Evolutionary conservation across 805 yeast species (phyloP).

Genomic region (Saccharomycopsis fibuligera): DNA sequence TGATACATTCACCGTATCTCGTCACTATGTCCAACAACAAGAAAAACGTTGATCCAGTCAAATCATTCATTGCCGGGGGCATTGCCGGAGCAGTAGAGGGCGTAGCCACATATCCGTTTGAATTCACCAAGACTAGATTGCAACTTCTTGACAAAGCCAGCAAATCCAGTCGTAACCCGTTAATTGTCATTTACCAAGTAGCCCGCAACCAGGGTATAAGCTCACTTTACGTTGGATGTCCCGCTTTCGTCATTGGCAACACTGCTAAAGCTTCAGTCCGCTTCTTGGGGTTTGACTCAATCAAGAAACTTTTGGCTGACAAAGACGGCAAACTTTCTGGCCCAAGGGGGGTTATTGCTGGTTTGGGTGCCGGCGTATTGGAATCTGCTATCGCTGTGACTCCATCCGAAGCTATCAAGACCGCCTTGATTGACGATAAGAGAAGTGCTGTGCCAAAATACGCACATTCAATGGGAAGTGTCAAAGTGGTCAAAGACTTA

Average conservation of each 20-base stretch:
- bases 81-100: slow-evolving; percentile 97
- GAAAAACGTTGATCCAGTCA: slow-evolving; percentile 55
- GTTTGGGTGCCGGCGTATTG: slow-evolving; percentile 93
- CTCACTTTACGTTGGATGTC: slow-evolving; percentile 89
- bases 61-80: slow-evolving; percentile 92
- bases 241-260: slow-evolving; percentile 92
- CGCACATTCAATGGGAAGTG: slow-evolving; percentile 54
- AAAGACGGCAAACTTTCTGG: slow-evolving; percentile 83
- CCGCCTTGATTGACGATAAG: slow-evolving; percentile 91
- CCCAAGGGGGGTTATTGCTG: slow-evolving; percentile 88
- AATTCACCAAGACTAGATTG: slow-evolving; percentile 89
- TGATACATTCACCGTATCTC: too few species aligned
- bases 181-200: slow-evolving; percentile 67
- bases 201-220: slow-evolving; percentile 73
- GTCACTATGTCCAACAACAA: slow-evolving; percentile 2
- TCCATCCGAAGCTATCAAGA: slow-evolving; percentile 94
- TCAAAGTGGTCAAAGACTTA: slow-evolving; percentile 62
- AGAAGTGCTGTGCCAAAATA: slow-evolving; percentile 73
- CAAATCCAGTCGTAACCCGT: slow-evolving; percentile 72
- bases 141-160: slow-evolving; percentile 69
- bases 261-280: slow-evolving; percentile 95
- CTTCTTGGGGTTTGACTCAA: slow-evolving; percentile 85
- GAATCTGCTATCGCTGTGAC: slow-evolving; percentile 93
- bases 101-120: slow-evolving; percentile 88
- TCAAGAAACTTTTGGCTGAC: slow-evolving; percentile 72